Evolutionary conservation across 768 basidiomycete species (phyloP).

Genomic region (Aureoboletus auriporus): DNA sequence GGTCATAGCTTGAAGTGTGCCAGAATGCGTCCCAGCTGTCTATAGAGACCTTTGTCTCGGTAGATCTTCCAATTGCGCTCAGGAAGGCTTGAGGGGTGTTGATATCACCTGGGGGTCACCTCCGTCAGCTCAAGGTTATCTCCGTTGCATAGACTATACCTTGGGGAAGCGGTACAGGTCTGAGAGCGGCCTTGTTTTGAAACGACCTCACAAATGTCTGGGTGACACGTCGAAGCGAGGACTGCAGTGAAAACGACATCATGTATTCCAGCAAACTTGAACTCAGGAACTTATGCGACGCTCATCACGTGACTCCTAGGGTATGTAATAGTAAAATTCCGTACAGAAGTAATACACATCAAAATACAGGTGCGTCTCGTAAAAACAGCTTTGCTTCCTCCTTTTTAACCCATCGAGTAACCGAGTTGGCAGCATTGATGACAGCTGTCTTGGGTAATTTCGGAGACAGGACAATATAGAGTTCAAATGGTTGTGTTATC

Average conservation of each 20-base stretch:
- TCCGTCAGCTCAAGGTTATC: constrained; percentile 3
- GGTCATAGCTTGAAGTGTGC: constrained; percentile 48
- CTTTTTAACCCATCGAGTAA: constrained; percentile 87
- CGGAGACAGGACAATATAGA: constrained; percentile 82
- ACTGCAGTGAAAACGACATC: constrained; percentile 22
- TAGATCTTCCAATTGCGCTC: constrained; percentile 66
- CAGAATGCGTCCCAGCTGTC: constrained; percentile 76
- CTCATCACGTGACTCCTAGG: constrained; percentile 18
- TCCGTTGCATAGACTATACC: constrained; percentile 9
- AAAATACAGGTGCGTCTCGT: constrained; percentile 88
- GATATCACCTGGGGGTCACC: constrained; percentile 40
- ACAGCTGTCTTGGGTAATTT: constrained; percentile 83
- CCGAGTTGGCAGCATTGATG: constrained; percentile 84
- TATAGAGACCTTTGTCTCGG: constrained; percentile 58
- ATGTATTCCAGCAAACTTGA: background rate
- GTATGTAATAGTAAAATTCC: no score
- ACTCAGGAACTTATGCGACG: background rate
- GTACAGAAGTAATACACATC: background rate
- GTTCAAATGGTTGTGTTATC: constrained; percentile 92
- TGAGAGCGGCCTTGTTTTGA: constrained; percentile 27
- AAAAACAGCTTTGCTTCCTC: constrained; percentile 83
- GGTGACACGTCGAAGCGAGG: constrained; percentile 15
- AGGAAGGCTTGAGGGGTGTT: constrained; percentile 61
- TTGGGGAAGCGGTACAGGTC: constrained; percentile 21
- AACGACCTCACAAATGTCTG: constrained; percentile 25